These are phyloP conservation scores for Penicillium rolfsii DNA, from an alignment of 2,329 filamentous ascomycete species.

Conservation along the genomic window DNA sequence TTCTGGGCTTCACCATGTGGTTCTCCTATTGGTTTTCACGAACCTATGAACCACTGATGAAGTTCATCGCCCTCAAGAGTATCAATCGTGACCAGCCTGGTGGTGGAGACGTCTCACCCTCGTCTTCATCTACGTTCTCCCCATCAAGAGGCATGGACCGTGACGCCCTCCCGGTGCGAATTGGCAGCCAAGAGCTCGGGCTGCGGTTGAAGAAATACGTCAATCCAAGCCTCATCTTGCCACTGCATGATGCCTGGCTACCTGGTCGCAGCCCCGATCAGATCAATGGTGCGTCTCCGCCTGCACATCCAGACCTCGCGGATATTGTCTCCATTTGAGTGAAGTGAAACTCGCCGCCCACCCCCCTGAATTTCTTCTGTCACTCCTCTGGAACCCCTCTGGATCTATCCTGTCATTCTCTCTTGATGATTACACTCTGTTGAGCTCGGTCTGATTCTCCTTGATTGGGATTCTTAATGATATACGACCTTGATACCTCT, in stretches of 20 bases:
- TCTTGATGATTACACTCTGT: background rate
- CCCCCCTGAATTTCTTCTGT: background rate
- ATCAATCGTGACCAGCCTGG: constrained; percentile 68
- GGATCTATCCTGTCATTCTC: background rate
- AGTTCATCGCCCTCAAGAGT: constrained; percentile 87
- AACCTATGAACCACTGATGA: constrained; percentile 85
- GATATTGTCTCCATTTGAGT: constrained; percentile 19
- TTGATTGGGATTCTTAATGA: constrained; percentile 15
- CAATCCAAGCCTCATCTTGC: constrained; percentile 51
- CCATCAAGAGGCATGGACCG: constrained; percentile 49
- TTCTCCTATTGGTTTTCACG: constrained; percentile 80
- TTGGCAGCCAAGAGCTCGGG: constrained; percentile 46
- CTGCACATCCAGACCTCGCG: constrained; percentile 22
- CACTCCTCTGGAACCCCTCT: background rate
- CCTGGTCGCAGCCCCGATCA: constrained; percentile 32
- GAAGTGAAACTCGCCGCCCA: constrained; percentile 10
- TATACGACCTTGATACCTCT: constrained; percentile 30
- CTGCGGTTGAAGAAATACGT: constrained; percentile 51
- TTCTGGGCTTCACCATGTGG: constrained; percentile 82
- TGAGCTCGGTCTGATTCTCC: constrained; percentile 1
- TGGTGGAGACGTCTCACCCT: constrained; percentile 39
- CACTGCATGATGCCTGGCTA: constrained; percentile 51
- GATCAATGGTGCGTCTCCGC: constrained; percentile 24
- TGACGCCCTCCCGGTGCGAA: constrained; percentile 46
- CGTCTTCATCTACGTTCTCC: constrained; percentile 43